Evolutionary conservation across 371 early-diverging fungal species (phyloP), one percentile per base, ranked within the genome.

Genomic region (Rozella allomycis): DNA sequence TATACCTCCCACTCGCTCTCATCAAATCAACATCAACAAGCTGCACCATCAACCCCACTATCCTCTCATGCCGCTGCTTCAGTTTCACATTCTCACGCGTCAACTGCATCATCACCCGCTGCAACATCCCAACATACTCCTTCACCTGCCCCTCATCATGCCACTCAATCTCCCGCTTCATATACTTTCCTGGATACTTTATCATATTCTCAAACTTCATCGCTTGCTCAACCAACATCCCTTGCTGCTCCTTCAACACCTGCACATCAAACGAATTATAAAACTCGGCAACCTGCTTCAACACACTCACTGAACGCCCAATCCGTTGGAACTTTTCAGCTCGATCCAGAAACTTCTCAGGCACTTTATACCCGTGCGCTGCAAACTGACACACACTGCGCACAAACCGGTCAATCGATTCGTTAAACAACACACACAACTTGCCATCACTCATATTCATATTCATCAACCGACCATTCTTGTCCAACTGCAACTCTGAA

Each of bases 221-320:
- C 2, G 66, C 62, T 2, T 36, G 38, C 8, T 49, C 43, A 16
- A 65, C 28, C 12, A 65, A 33, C 62, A 65, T 55, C 7, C 47
- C 39, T 23, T 49, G 53, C 25, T 61, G 66, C 31, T 47, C 50
- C 1, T 55, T 49, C 4, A 55, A 44, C 55, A 65, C 59, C 29
- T 61, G 60, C 30, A 55, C 46, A 25, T 60, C 60, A 31, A 65
- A 59, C 1, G 60, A 60, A 45, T 65, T 65, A 40, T 65, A 65
- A 28, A 65, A 58, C 25, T 65, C 54, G 3, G 62, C 57, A 2
- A 65, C 51, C 35, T 65, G 66, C 33, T 58, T 50, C 39, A 65
- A 40, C 0, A 58, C 42, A 10, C 52, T 42, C 4, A 53, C 60
- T 35, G 53, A 49, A 11, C 56, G 46, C 34, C 49, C 55, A 30